Percentiles rank a stretch among this genome's conserved stretches.
phyloP scores from a whole-genome alignment of 345 rosid species.

The Murraya paniculata region DNA sequence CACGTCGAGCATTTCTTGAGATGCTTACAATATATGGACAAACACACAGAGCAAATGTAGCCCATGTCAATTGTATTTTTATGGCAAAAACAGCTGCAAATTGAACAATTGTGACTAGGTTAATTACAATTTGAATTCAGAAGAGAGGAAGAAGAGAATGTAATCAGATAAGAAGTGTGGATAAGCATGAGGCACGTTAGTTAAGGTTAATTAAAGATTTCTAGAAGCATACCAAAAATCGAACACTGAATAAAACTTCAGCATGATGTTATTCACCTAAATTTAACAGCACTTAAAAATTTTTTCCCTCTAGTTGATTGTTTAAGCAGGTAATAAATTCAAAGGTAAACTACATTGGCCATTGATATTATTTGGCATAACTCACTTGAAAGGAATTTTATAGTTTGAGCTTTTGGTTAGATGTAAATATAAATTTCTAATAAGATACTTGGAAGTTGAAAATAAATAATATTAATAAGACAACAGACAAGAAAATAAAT shows the following conservation, averaged over 20 bases:
- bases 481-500: neutral
- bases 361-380: neutral
- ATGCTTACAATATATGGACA: constrained; percentile 91
- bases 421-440: neutral
- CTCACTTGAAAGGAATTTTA: neutral
- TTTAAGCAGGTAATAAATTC: neutral
- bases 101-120: constrained; percentile 15
- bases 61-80: constrained; percentile 96
- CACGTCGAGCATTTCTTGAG: constrained; percentile 92
- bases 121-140: neutral
- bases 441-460: neutral
- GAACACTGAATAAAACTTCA: neutral
- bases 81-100: constrained; percentile 92
- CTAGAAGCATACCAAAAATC: neutral
- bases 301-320: too few species aligned
- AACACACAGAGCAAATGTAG: constrained; percentile 87
- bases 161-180: neutral
- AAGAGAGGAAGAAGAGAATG: neutral
- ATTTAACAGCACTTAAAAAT: neutral
- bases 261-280: neutral
- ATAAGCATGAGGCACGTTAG: neutral
- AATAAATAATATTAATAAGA: neutral
- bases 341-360: neutral
- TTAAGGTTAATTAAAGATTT: neutral
- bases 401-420: neutral